A percentile compares a stretch with the other conserved stretches of the same genome.
phyloP scores from a whole-genome alignment of 345 rosid species.

The Turnera subulata region DNA sequence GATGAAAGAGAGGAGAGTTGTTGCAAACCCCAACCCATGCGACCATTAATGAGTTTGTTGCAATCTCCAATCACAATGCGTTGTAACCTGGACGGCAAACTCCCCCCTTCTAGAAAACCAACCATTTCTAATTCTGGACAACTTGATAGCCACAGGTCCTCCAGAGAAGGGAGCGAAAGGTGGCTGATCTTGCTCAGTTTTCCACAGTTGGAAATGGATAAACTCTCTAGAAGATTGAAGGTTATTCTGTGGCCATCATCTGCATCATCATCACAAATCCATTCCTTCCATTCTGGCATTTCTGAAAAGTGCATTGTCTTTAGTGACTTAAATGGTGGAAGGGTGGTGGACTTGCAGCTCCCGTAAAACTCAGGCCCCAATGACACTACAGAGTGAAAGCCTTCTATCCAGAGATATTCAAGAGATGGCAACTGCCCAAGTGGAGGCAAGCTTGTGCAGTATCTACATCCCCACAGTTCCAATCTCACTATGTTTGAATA shows the following conservation, averaged over 20 bases:
- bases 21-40: slow-evolving; percentile 6
- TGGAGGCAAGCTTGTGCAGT: too few species aligned
- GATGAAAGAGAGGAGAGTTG: slow-evolving; percentile 5
- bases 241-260: too few species aligned
- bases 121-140: slow-evolving; percentile 14
- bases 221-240: slow-evolving; percentile 4
- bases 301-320: not conserved
- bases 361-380: too few species aligned
- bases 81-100: too few species aligned
- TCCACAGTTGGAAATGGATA: not conserved
- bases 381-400: not conserved
- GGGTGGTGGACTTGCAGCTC: not conserved
- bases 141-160: not conserved
- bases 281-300: not conserved
- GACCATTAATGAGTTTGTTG: slow-evolving; percentile 4
- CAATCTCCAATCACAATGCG: slow-evolving; percentile 6
- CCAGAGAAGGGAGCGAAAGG: slow-evolving; percentile 12
- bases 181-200: not conserved
- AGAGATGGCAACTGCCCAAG: slow-evolving; percentile 6
- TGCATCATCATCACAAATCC: too few species aligned
- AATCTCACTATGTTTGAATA: too few species aligned
- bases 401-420: not conserved
- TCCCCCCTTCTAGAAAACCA: too few species aligned
- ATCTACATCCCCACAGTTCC: too few species aligned
- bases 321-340: not conserved